phyloP scores from a whole-genome alignment of 345 rosid species.

The Citrus hindsii region DNA sequence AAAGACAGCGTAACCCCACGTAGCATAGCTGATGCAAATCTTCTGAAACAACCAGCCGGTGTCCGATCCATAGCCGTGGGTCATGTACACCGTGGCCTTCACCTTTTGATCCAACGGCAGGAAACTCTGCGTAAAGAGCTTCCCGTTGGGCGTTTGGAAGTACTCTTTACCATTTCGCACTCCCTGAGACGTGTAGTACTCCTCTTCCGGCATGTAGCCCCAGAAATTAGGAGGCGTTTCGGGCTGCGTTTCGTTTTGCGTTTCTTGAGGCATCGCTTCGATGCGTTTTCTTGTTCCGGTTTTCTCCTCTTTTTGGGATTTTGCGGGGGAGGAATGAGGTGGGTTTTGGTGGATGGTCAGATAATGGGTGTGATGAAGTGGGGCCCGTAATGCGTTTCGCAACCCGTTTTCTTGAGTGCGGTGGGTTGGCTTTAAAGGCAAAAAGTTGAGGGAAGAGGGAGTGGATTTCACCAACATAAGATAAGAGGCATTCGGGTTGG shows the following conservation, averaged over 20 bases:
- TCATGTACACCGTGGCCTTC: slow-evolving; percentile 78
- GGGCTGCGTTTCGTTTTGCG: no score
- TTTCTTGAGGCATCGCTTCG: slow-evolving; percentile 25
- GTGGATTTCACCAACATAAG: not conserved
- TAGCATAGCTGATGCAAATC: slow-evolving; percentile 67
- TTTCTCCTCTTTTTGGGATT: not conserved
- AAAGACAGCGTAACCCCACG: slow-evolving; percentile 95
- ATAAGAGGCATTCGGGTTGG: not conserved
- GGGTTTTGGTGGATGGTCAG: not conserved
- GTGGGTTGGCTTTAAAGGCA: not conserved
- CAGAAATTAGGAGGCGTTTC: slow-evolving; percentile 62
- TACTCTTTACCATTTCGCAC: slow-evolving; percentile 65
- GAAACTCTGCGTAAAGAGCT: slow-evolving; percentile 79
- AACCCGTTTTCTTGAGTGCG: not conserved
- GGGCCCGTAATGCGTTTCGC: not conserved
- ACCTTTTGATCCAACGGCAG: slow-evolving; percentile 64
- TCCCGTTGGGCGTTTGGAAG: slow-evolving; percentile 86
- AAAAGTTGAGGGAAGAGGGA: not conserved
- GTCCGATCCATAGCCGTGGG: slow-evolving; percentile 94
- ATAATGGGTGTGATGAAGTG: no score
- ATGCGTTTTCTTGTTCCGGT: not conserved
- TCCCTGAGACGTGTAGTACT: slow-evolving; percentile 82
- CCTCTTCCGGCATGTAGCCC: slow-evolving; percentile 88
- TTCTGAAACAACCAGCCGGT: slow-evolving; percentile 92
- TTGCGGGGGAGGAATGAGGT: not conserved